These are phyloP conservation scores for Eutrema yunnanense DNA, from an alignment of 345 rosid species.

Conservation along the genomic window DNA sequence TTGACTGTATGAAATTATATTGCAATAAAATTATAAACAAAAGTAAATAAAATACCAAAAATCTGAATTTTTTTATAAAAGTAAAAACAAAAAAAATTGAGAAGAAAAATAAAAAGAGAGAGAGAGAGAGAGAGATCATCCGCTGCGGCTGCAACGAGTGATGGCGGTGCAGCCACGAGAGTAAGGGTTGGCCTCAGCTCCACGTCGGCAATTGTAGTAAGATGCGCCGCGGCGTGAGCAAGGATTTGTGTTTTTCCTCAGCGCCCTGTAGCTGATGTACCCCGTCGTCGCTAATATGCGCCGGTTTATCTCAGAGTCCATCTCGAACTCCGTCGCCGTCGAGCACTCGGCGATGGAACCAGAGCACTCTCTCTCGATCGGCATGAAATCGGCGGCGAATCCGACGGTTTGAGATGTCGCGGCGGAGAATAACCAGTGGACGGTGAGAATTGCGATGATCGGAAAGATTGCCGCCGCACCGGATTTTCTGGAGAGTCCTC, in stretches of 20 bases:
- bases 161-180: slow-evolving; percentile 72
- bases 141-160: slow-evolving; percentile 76
- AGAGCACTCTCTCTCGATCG: slow-evolving; percentile 41
- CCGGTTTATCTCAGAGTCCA: slow-evolving; percentile 76
- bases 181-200: slow-evolving; percentile 78
- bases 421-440: slow-evolving; percentile 21
- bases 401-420: slow-evolving; percentile 28
- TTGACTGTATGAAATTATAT: not conserved
- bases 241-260: slow-evolving; percentile 64
- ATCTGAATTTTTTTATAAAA: slow-evolving; percentile 4
- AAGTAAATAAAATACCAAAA: not conserved
- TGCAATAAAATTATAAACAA: not conserved
- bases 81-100: slow-evolving; percentile 2
- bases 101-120: not conserved
- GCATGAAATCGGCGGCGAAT: slow-evolving; percentile 33
- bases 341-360: slow-evolving; percentile 72
- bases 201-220: slow-evolving; percentile 77
- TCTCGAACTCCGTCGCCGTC: slow-evolving; percentile 36
- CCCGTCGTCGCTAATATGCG: slow-evolving; percentile 58
- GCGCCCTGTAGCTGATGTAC: slow-evolving; percentile 85
- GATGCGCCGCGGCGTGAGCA: slow-evolving; percentile 89
- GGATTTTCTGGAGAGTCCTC: slow-evolving; percentile 12
- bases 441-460: slow-evolving; percentile 40
- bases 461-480: slow-evolving; percentile 5
- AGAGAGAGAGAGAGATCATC: slow-evolving; percentile 16